phyloP scores from a whole-genome alignment of 768 basidiomycete species.

The Piloderma croceum region DNA sequence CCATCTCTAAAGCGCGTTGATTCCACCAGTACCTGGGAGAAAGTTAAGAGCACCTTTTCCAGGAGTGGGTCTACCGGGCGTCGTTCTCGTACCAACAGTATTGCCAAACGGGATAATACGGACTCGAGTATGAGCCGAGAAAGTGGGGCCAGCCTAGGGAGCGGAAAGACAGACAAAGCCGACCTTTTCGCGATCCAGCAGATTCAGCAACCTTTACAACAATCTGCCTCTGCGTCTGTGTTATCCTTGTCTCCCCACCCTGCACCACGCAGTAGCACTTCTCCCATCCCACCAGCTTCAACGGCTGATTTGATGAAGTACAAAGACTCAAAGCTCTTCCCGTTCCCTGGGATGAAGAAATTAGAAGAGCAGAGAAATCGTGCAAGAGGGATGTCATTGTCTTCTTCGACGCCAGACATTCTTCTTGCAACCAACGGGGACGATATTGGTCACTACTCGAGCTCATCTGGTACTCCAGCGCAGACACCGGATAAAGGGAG shows the following conservation, averaged over 20 bases:
- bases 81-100: constrained; percentile 75
- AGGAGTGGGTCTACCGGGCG: constrained; percentile 60
- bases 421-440: constrained; percentile 38
- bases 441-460: constrained; percentile 35
- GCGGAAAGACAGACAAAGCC: constrained; percentile 52
- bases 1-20: constrained; percentile 49
- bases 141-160: constrained; percentile 67
- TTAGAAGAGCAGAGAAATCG: constrained; percentile 70
- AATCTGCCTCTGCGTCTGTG: constrained; percentile 57
- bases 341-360: constrained; percentile 82
- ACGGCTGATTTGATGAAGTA: constrained; percentile 68
- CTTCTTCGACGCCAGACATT: constrained; percentile 46
- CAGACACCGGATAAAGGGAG: constrained; percentile 46
- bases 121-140: constrained; percentile 72
- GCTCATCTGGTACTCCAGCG: constrained; percentile 45
- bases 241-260: constrained; percentile 58
- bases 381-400: constrained; percentile 44
- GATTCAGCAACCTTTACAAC: constrained; percentile 39
- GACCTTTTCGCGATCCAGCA: constrained; percentile 33
- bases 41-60: constrained; percentile 61
- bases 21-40: constrained; percentile 63
- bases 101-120: constrained; percentile 59
- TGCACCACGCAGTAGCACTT: constrained; percentile 53
- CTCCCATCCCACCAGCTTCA: constrained; percentile 75
- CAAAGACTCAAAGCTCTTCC: constrained; percentile 71